Evolutionary conservation across 768 basidiomycete genomes (phyloP).

Genomic region (Leccinum barrowsii): DNA sequence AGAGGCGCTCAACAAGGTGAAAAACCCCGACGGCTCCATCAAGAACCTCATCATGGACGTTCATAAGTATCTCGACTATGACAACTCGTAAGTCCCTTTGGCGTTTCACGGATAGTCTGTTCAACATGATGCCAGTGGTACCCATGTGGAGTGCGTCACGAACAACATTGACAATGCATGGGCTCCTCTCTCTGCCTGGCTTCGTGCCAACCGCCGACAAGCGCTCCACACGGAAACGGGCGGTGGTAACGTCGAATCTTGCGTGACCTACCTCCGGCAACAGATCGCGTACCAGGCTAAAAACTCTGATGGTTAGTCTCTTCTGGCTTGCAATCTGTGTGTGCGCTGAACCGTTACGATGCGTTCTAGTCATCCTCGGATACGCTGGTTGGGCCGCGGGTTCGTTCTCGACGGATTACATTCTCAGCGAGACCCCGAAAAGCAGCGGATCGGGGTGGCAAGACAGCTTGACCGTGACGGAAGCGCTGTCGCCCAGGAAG

Average conservation of each 20-base stretch:
- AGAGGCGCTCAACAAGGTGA: constrained; percentile 42
- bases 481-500: constrained; percentile 20
- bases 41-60: constrained; percentile 56
- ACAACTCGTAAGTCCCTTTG: constrained; percentile 41
- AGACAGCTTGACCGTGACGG: constrained; percentile 37
- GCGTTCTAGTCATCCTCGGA: constrained; percentile 35
- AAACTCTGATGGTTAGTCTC: constrained; percentile 42
- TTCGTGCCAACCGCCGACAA: constrained; percentile 46
- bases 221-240: constrained; percentile 62
- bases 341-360: neutral
- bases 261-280: constrained; percentile 42
- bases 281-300: constrained; percentile 44
- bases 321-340: constrained; percentile 24
- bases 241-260: constrained; percentile 50
- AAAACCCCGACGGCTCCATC: constrained; percentile 43
- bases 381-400: constrained; percentile 57
- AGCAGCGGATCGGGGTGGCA: constrained; percentile 31
- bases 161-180: constrained; percentile 50
- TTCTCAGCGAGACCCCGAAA: constrained; percentile 33
- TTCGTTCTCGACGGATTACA: constrained; percentile 40
- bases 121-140: constrained; percentile 37
- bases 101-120: neutral
- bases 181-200: constrained; percentile 45
- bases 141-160: constrained; percentile 41
- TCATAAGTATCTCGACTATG: constrained; percentile 59